Evolutionary conservation across 2,329 filamentous ascomycete genomes (phyloP).

Genomic region (Colletotrichum lupini): DNA sequence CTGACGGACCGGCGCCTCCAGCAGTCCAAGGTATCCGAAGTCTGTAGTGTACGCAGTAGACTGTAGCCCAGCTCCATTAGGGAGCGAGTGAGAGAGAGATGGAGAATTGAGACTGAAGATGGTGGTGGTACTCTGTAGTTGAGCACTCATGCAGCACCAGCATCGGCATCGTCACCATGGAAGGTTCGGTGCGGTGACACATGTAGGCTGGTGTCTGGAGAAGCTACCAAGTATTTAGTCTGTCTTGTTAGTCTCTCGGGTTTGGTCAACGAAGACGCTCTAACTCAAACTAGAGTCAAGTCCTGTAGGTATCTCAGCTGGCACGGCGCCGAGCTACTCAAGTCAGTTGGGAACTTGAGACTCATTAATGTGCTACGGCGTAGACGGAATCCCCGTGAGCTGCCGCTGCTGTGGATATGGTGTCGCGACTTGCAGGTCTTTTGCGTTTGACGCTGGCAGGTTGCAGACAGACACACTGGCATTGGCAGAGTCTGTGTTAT

Average conservation of each 20-base stretch:
- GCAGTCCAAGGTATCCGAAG: too few species aligned
- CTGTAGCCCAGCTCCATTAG: neutral
- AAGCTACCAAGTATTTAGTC: neutral
- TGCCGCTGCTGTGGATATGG: slow-evolving; percentile 2
- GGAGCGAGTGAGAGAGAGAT: neutral
- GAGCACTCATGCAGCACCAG: neutral
- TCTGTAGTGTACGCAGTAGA: too few species aligned
- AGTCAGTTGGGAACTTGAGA: neutral
- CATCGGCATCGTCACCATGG: neutral
- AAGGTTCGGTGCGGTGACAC: neutral
- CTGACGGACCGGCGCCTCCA: neutral
- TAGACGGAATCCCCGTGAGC: slow-evolving; percentile 2
- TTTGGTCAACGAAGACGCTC: neutral
- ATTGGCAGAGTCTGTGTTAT: slow-evolving; percentile 6
- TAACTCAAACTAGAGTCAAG: neutral
- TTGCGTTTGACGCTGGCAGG: slow-evolving; percentile 8
- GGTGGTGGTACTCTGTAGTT: neutral
- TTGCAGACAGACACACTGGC: neutral
- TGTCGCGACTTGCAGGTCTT: slow-evolving; percentile 6
- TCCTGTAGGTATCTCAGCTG: neutral
- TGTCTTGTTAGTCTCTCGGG: neutral
- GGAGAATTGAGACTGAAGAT: neutral
- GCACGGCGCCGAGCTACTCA: neutral
- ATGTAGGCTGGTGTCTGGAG: neutral
- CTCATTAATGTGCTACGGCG: neutral